Evolutionary conservation across 768 basidiomycete species (phyloP).

Genomic region (Chiua virens): DNA sequence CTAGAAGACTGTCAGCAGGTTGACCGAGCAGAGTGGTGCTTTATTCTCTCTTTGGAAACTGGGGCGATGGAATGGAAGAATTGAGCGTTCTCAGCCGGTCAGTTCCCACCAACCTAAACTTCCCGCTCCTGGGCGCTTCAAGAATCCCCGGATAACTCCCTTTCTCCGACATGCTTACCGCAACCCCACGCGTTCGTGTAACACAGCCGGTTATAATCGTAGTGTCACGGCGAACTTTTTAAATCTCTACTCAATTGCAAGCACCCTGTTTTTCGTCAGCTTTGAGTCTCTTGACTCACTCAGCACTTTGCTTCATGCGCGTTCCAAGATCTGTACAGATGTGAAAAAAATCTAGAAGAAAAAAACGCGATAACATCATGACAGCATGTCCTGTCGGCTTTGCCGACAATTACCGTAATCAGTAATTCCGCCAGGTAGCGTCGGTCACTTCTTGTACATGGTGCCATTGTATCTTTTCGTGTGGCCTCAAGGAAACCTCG

Average conservation of each 20-base stretch:
- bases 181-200: constrained; percentile 1
- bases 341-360: constrained; percentile 5
- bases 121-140: constrained; percentile 18
- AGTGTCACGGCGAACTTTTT: neutral
- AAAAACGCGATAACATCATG: constrained; percentile 18
- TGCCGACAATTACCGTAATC: constrained; percentile 9
- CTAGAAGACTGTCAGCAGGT: constrained; percentile 16
- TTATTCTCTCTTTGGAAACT: constrained; percentile 38
- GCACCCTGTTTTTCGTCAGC: too few species aligned
- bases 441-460: neutral
- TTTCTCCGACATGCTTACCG: constrained; percentile 10
- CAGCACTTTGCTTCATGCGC: constrained; percentile 7
- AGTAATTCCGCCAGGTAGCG: constrained; percentile 10
- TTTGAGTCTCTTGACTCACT: neutral
- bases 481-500: constrained; percentile 26
- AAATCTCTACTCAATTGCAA: too few species aligned
- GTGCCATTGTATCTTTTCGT: neutral
- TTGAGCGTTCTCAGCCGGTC: constrained; percentile 23
- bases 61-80: constrained; percentile 31
- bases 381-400: constrained; percentile 22
- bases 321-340: neutral
- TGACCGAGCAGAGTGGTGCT: constrained; percentile 26
- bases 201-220: neutral
- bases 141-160: constrained; percentile 7
- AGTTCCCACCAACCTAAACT: constrained; percentile 29